Percentiles rank a stretch among this genome's conserved stretches.
Evolutionary conservation across 768 basidiomycete genomes (phyloP).

Genomic region (Boletus coccyginus): DNA sequence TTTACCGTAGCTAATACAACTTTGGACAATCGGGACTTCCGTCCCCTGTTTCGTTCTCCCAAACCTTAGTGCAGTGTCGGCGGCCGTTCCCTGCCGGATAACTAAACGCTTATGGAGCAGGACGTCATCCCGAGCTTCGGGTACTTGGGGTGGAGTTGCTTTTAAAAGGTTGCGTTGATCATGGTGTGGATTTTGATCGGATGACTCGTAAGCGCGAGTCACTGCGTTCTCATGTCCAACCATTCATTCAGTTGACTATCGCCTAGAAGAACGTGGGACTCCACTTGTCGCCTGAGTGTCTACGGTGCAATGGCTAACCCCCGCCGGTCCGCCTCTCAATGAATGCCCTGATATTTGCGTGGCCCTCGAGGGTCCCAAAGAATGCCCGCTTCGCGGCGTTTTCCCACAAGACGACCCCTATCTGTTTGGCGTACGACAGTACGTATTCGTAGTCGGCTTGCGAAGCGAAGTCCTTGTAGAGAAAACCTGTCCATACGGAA

Average conservation of each 20-base stretch:
- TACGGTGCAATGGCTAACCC: constrained; percentile 16
- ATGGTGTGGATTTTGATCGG: constrained; percentile 4
- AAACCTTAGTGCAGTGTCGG: background rate
- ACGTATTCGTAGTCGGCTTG: constrained; percentile 87
- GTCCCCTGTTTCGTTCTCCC: background rate
- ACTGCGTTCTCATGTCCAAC: background rate
- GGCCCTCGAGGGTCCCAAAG: constrained; percentile 78
- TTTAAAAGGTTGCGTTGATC: constrained; percentile 9
- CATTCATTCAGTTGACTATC: constrained; percentile 6
- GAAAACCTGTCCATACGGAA: constrained; percentile 56
- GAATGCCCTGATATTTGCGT: constrained; percentile 74
- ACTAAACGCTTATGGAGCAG: constrained; percentile 1
- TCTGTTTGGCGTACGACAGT: constrained; percentile 77
- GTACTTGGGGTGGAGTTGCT: background rate
- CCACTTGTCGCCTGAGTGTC: background rate
- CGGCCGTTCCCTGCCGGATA: constrained; percentile 3
- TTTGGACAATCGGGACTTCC: background rate
- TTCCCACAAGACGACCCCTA: constrained; percentile 85
- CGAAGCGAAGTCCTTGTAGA: constrained; percentile 86
- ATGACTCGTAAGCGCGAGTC: background rate
- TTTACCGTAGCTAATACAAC: constrained; percentile 10
- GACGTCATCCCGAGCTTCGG: constrained; percentile 17
- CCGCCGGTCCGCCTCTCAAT: constrained; percentile 66
- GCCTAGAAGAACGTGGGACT: constrained; percentile 1
- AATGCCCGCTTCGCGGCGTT: constrained; percentile 70